Conservation (phyloP, 139 green algal species). For the Raphidocelis subcapitata region DNA sequence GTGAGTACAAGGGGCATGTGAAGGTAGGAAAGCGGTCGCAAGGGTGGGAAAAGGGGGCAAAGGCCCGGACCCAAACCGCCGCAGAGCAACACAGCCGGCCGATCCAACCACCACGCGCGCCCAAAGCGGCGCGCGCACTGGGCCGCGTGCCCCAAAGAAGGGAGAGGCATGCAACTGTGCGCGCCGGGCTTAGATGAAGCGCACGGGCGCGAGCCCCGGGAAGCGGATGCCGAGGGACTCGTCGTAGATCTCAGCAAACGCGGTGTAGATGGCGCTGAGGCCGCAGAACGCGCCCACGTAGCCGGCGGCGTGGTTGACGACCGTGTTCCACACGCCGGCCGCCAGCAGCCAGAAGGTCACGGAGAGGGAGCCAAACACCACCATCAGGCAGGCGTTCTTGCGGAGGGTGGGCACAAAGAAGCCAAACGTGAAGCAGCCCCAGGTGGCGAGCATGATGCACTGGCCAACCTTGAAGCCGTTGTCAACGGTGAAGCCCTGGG, state of each 20-base stretch:
- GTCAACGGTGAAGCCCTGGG: neutral
- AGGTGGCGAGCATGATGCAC: conserved; percentile 55
- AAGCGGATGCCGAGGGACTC: conserved; percentile 28
- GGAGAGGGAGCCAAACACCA: conserved; percentile 44
- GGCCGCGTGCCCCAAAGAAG: no score
- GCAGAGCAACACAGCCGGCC: no score
- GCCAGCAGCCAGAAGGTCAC: conserved; percentile 68
- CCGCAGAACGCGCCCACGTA: conserved; percentile 65
- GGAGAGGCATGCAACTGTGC: neutral
- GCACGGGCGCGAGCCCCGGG: conserved; percentile 18
- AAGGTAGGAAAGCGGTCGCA: no score
- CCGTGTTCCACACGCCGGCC: conserved; percentile 29
- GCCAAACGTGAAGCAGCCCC: conserved; percentile 57
- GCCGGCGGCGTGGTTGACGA: conserved; percentile 41
- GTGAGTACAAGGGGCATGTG: no score
- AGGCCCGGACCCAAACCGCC: no score
- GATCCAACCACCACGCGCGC: no score
- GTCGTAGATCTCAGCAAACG: conserved; percentile 57
- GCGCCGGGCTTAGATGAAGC: conserved; percentile 22
- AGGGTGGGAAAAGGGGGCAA: no score
- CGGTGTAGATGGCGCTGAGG: conserved; percentile 57
- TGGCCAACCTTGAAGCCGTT: conserved; percentile 21
- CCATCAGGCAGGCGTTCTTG: conserved; percentile 48
- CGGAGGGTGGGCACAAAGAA: conserved; percentile 55
- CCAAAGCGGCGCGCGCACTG: no score